Evolutionary conservation across 345 rosid genomes (phyloP).

Genomic region (Brassica rapa): DNA sequence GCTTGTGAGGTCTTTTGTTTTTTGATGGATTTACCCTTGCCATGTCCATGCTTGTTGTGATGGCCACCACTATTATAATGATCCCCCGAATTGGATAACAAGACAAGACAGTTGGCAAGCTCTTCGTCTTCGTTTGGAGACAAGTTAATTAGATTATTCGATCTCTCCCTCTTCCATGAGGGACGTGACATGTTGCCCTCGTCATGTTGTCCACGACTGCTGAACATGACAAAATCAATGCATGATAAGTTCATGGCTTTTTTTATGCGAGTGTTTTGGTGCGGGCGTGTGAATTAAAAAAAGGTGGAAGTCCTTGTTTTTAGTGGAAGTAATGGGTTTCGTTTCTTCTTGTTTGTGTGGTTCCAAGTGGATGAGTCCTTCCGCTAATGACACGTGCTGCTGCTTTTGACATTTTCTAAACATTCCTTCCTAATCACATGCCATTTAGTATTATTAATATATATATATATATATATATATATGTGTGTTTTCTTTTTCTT

Average conservation of each 20-base stretch:
- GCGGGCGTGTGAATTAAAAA: constrained; percentile 23
- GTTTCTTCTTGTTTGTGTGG: constrained; percentile 39
- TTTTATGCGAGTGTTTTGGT: background rate
- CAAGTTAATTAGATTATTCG: constrained; percentile 31
- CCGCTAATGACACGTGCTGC: constrained; percentile 31
- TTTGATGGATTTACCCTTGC: constrained; percentile 35
- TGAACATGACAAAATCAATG: constrained; percentile 40
- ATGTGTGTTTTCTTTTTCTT: too few relatives aligned
- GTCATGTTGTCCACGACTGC: constrained; percentile 32
- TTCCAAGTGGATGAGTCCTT: constrained; percentile 20
- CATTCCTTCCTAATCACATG: constrained; percentile 26
- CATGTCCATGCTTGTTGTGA: constrained; percentile 20
- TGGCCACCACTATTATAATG: constrained; percentile 26
- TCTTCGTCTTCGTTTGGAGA: constrained; percentile 83
- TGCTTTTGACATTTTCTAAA: constrained; percentile 35
- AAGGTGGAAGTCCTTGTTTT: constrained; percentile 41
- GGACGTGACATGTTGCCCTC: constrained; percentile 34
- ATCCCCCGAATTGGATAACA: constrained; percentile 80
- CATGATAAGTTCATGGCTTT: constrained; percentile 34
- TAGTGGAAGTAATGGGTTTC: constrained; percentile 36
- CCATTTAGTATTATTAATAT: background rate
- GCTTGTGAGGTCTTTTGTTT: constrained; percentile 46
- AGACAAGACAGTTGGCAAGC: constrained; percentile 86
- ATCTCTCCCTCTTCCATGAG: constrained; percentile 40
- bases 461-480: too few relatives aligned